A percentile compares a stretch with the other conserved stretches of the same genome.
phyloP scores from a whole-genome alignment of 129 eudicot species.

The Calendula officinalis region DNA sequence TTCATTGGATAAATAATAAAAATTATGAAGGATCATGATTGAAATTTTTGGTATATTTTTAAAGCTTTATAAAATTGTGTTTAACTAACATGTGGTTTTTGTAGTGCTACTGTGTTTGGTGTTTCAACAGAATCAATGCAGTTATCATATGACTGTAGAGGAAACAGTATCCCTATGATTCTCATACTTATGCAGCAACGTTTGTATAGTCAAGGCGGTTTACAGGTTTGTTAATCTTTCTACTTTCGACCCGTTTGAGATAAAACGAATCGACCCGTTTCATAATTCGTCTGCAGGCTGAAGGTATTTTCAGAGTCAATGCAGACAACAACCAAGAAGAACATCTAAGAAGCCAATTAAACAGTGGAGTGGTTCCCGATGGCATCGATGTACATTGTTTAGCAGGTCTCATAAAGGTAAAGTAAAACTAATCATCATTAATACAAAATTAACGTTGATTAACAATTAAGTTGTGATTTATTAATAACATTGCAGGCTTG shows the following conservation, averaged over 20 bases:
- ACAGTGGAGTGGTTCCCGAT: conserved; percentile 67
- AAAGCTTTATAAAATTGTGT: too few relatives aligned
- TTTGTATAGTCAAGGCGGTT: conserved; percentile 74
- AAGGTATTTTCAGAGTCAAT: conserved; percentile 86
- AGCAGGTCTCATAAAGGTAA: conserved; percentile 93
- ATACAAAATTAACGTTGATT: background rate
- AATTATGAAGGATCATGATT: too few relatives aligned
- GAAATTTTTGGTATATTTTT: too few relatives aligned
- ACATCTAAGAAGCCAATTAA: conserved; percentile 65
- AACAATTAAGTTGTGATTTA: background rate
- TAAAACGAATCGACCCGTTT: background rate
- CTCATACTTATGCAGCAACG: conserved; percentile 80
- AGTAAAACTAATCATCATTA: conserved; percentile 27
- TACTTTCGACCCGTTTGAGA: background rate
- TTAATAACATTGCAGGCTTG: conserved; percentile 54
- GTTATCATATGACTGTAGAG: conserved; percentile 69
- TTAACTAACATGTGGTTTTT: background rate
- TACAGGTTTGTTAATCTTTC: conserved; percentile 50
- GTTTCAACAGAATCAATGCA: conserved; percentile 97
- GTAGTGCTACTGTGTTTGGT: conserved; percentile 90
- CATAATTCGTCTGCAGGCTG: conserved; percentile 49
- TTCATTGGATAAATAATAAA: too few relatives aligned
- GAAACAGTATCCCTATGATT: conserved; percentile 78
- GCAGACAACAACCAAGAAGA: conserved; percentile 85
- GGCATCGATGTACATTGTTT: conserved; percentile 86